Base-by-base conservation (phyloP, 176 grass and related monocot species). In the Alopecurus myosuroides region DNA sequence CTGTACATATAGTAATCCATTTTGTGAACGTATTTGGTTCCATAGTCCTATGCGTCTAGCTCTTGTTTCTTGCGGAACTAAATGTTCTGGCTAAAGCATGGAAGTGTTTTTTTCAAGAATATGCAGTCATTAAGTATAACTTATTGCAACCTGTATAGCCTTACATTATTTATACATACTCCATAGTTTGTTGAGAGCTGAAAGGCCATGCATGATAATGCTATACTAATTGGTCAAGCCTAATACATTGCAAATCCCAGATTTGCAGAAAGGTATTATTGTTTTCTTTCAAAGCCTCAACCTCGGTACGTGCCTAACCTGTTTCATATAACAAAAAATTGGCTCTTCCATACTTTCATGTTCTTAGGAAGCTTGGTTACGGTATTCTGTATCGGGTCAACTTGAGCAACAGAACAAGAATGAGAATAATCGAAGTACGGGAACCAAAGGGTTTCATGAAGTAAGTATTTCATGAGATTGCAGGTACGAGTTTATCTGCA, bases 331-430 rank as follows among this genome's bases (percentile, higher is more conserved):
- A 1, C 79, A 88, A 77, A 46, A 58, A 7, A 7, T 36, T 34
- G 29, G 22, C 25, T 57, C 7, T 62, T 71, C 3, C 4, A n/a
- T 55, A 52, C 31, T 74, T 77, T 83, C 42, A 40, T 40, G 41
- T 28, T 48, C 5, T 9, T 6, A 29, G 48, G 71, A 86, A 64
- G 15, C 40, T 37, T 57, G 14, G 56, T 67, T 20, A 57, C 9
- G 20, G 50, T 57, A 56, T 67, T 82, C 45, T 68, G 28, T 35
- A 36, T 22, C 10, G 26, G 15, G 28, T 28, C 25, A 74, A 48
- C 37, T 60, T 75, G 29, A 77, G 39, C 31, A 81, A 85, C 33
- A 78, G 17, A 76, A 70, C 50, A 77, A 56, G 33, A 85, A 58
- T 40, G 2, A 20, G 19, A 85, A 68, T 37, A 1, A 31, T 36